phyloP scores from a whole-genome alignment of 805 yeast species.

The Osmozyma mogii region DNA sequence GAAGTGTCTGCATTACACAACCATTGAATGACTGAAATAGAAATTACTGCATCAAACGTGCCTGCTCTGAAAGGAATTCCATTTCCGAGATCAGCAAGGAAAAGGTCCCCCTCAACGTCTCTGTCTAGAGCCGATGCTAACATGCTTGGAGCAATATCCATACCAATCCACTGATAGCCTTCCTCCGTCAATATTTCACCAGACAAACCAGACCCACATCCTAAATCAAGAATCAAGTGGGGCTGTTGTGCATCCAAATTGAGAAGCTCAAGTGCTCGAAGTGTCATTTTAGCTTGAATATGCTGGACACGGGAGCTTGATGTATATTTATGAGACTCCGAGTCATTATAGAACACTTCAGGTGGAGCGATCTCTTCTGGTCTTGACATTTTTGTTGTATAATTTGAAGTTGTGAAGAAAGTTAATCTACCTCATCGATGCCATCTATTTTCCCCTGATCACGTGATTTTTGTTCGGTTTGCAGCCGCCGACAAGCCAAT shows the following conservation, averaged over 20 bases:
- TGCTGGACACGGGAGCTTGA: slow-evolving; percentile 94
- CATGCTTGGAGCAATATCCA: slow-evolving; percentile 96
- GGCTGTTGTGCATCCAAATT: slow-evolving; percentile 55
- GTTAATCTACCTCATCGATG: too few relatives aligned
- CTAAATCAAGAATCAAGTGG: slow-evolving; percentile 78
- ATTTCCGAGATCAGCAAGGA: slow-evolving; percentile 85
- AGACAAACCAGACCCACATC: slow-evolving; percentile 94
- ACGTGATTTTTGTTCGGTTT: too few relatives aligned
- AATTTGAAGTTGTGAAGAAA: slow-evolving; percentile 20
- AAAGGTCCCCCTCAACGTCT: slow-evolving; percentile 88
- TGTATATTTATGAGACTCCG: slow-evolving; percentile 86
- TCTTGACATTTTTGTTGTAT: slow-evolving; percentile 60
- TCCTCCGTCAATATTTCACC: slow-evolving; percentile 94
- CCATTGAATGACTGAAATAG: slow-evolving; percentile 96
- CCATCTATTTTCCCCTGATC: too few relatives aligned
- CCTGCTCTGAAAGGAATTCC: slow-evolving; percentile 97
- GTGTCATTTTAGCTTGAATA: slow-evolving; percentile 96
- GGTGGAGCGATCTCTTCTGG: slow-evolving; percentile 97
- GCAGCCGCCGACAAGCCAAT: too few relatives aligned
- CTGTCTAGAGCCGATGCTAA: slow-evolving; percentile 88
- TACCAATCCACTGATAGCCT: slow-evolving; percentile 90
- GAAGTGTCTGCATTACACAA: slow-evolving; percentile 90
- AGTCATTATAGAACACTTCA: slow-evolving; percentile 86
- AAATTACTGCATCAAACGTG: slow-evolving; percentile 91
- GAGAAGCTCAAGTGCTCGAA: slow-evolving; percentile 82